Base-by-base conservation (phyloP, 257 asterid species). In the Mentha longifolia region DNA sequence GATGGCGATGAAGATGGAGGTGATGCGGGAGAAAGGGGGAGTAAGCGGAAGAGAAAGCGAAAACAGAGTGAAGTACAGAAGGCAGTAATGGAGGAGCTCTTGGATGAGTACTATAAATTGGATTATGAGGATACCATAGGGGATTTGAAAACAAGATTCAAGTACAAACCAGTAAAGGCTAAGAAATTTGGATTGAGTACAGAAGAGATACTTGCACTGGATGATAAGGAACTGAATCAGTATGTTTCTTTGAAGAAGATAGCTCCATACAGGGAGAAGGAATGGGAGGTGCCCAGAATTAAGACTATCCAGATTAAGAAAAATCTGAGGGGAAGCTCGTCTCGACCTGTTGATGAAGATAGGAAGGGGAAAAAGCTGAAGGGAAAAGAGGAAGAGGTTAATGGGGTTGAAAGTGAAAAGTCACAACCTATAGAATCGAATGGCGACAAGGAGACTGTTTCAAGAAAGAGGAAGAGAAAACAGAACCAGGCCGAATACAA, bases 71-170 rank as follows among this genome's bases (percentile, higher is more conserved):
- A 77, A 7, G 84, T 80, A 9, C 91, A 79, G 86, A 84, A 85
- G 78, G 78, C 85, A 45, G 75, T 78, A 72, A 80, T 69, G 60
- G 91, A 87, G 68, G 78, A 85, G 74, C 74, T 86, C 69, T 52
- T 92, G 95, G 97, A 92, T 49, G 98, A 92, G 81, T 92, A 89
- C 54, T 83, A 89, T 82, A 88, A 88, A 80, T 79, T 92, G 85
- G 97, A 89, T 72, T 92, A 88, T 71, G 98, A 92, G 75, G 98
- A 81, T 62, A 85, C 92, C 5, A 73, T 89, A 5, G 98, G 89
- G 5, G 98, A 86, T 74, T 65, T 92, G 80, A 89, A 89, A 76
- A 89, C 98, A 15, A 88, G 97, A 72, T 92, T 92, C 71, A 88
- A 84, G 80, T 92, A 92, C 84, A 88, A 33, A 73, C 55, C 85